Evolutionary conservation across 306 rosid species (phyloP), one percentile per base, ranked within the genome.

Genomic region (Fagus crenata): DNA sequence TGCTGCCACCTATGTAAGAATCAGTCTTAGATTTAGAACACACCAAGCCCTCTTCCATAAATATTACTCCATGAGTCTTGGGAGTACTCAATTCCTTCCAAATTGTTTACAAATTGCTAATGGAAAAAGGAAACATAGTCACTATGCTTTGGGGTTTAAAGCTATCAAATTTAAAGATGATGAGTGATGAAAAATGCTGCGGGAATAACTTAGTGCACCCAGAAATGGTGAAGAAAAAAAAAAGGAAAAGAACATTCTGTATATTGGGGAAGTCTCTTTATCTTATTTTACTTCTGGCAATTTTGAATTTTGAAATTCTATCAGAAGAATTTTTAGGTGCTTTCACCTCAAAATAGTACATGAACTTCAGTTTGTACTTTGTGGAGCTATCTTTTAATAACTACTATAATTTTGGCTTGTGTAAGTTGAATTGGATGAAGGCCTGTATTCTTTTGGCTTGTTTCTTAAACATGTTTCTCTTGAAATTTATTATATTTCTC

Each of bases 381-480:
- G 6, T 63, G 40, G 40, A 60, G 67, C 22, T 63, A 39, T 63
- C 14, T 59, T 36, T 63, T 63, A 35, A 4, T 31, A 63, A 32
- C 14, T 35, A 5, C 7, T 15, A 33, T 63, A 35, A 63, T 63
- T 63, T 63, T 63, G 69, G 69, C 12, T 5, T 63, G 15, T 63
- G 43, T 36, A 33, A 13, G 31, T 63, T 63, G 42, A 36, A 63
- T 56, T 1, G 5, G 36, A 7, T 28, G 43, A 35, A 33, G 33
- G 28, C 22, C 69, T 32, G 69, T 63, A 13, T 35, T 63, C 3
- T 35, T 13, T 36, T 35, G 41, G 42, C 4, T 7, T 32, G 54
- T 46, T 11, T 17, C 43, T 53, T 59, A 33, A 43, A 64, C 15
- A 59, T 69, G 51, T 70, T 77, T 71, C 72, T 80, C 67, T 77